Percentiles rank a stretch among this genome's conserved stretches.
phyloP scores from a whole-genome alignment of 176 grass and related monocot species.

The Melocanna baccifera region DNA sequence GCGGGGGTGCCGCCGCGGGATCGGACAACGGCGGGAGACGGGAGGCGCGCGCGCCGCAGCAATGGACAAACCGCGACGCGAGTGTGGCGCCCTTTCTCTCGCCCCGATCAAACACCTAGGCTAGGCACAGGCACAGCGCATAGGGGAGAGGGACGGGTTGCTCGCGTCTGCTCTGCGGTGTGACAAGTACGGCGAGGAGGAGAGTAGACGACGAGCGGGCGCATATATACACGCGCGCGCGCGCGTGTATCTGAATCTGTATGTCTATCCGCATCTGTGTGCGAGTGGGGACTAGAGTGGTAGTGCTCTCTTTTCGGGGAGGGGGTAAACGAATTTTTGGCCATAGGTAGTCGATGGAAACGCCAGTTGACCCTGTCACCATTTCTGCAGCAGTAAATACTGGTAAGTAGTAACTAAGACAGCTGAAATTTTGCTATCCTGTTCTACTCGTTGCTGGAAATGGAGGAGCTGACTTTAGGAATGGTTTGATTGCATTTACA shows the following conservation, averaged over 20 bases:
- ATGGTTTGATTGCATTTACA: neutral
- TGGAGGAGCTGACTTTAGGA: neutral
- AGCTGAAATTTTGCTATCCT: neutral
- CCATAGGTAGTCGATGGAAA: neutral
- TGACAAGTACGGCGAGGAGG: neutral
- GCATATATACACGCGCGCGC: neutral
- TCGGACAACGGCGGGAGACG: neutral
- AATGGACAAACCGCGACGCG: neutral
- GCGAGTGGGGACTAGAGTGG: neutral
- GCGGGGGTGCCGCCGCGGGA: neutral
- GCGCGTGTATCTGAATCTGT: neutral
- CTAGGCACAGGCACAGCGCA: neutral
- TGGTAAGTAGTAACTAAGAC: neutral
- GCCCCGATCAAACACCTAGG: neutral
- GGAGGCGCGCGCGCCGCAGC: neutral
- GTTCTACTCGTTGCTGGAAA: neutral
- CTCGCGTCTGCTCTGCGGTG: neutral
- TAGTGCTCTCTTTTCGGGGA: too few relatives aligned
- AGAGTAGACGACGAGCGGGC: neutral
- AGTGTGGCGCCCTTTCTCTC: neutral
- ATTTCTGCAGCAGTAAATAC: neutral
- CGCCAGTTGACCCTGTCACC: neutral
- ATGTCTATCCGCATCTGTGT: neutral
- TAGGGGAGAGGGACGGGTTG: neutral
- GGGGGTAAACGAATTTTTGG: neutral